Evolutionary conservation across 2,329 filamentous ascomycete genomes (phyloP), one percentile per base, ranked within the genome.

Genomic region (Penicillium palitans): DNA sequence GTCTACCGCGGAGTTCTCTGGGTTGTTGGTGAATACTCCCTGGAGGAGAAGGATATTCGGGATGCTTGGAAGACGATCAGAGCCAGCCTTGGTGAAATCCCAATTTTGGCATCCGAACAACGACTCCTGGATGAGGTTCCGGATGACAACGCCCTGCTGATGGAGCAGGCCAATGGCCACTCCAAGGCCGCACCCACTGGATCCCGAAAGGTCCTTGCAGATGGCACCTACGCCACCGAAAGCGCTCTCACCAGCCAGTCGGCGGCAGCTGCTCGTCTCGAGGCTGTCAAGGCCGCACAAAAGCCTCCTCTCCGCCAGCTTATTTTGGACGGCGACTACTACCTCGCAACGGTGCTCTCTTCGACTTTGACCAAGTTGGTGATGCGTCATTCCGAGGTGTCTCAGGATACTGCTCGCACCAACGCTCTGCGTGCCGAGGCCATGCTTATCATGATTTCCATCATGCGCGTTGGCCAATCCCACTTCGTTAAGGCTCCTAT

Each of bases 381-480:
- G 51, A 96, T 99, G 92, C 90, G 95, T 53, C 92, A 98, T 74
- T 90, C 91, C 2, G 93, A 98, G 72, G 93, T 98, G 60, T 97
- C 93, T 1, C 81, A 89, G 25, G 93, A 97, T 68, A 78, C 83
- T 44, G 90, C 90, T 44, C 89, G 95, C 40, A 98, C 93, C 31
- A 99, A 99, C 69, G 93, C 93, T 31, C 84, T 99, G 27, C 89
- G 91, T 50, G 95, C 95, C 4, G 95, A 99, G 77, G 95, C 95
- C 45, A 99, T 99, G 95, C 84, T 99, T 53, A 98, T 99, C 73
- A 96, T 98, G 93, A 96, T 99, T 68, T 98, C 95, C 6, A 96
- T 99, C 66, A 91, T 99, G 66, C 92, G 95, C 50, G 95, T 97
- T 60, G 95, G 95, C 41, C 95, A 99, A 78, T 98, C 93, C n/a